Percentiles rank a stretch among this genome's conserved stretches.
phyloP scores from a whole-genome alignment of 352 stramenopile species.

The Pythium sp. region DNA sequence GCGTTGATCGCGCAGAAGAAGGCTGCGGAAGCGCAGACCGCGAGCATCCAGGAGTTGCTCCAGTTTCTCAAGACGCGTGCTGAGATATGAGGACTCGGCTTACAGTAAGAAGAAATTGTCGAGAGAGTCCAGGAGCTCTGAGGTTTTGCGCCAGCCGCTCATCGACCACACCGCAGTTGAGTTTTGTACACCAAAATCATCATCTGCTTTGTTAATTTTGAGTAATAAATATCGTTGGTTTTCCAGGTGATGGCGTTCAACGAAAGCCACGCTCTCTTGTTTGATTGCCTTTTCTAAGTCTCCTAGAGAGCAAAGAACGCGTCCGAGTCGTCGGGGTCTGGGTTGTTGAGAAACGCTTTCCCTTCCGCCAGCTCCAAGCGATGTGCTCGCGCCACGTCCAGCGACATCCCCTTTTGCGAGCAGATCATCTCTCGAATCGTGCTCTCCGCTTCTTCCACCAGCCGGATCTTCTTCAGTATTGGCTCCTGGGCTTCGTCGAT shows the following conservation, averaged over 20 bases:
- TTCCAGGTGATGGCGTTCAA: too few relatives aligned
- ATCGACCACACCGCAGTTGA: too few relatives aligned
- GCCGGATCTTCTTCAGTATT: conserved; percentile 9
- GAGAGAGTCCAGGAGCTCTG: too few relatives aligned
- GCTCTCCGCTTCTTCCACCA: conserved; percentile 17
- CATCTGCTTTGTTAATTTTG: too few relatives aligned
- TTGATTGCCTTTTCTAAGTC: not conserved
- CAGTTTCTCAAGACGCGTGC: not conserved
- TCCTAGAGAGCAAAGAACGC: conserved; percentile 10
- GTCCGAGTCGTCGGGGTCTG: conserved; percentile 4
- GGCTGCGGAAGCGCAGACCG: not conserved
- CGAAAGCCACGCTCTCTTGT: too few relatives aligned
- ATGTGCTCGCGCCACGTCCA: conserved; percentile 19
- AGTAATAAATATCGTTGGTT: too few relatives aligned
- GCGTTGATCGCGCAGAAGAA: not conserved
- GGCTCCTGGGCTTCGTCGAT: conserved; percentile 10
- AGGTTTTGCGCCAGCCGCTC: too few relatives aligned
- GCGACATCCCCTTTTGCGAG: conserved; percentile 5
- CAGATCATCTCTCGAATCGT: conserved; percentile 22
- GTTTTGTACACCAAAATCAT: too few relatives aligned
- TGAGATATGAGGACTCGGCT: not conserved
- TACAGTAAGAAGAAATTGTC: too few relatives aligned
- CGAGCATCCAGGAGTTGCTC: not conserved
- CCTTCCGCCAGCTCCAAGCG: conserved; percentile 27
- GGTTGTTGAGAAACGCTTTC: not conserved